A percentile compares a stretch with the other conserved stretches of the same genome.
phyloP scores from a whole-genome alignment of 306 rosid species.

The Glycine tomentella region DNA sequence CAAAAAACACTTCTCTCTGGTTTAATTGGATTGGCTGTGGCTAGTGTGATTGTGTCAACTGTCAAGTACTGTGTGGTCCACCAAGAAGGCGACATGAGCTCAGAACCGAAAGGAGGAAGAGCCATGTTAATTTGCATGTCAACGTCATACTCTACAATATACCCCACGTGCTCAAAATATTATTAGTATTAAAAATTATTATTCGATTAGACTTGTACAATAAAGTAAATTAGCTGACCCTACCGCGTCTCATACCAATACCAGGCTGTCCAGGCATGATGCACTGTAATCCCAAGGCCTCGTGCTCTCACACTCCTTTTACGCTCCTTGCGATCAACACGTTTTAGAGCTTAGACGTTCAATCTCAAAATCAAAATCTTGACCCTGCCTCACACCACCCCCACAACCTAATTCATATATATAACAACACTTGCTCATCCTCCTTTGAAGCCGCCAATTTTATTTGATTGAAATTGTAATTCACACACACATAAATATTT shows the following conservation, averaged over 20 bases:
- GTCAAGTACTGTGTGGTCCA: slow-evolving; percentile 35
- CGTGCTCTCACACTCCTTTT: slow-evolving; percentile 49
- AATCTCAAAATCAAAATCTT: neutral
- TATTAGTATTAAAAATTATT: neutral
- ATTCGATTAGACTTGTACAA: neutral
- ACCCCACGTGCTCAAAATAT: slow-evolving; percentile 24
- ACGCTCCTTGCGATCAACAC: slow-evolving; percentile 61
- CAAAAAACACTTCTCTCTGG: too few relatives aligned
- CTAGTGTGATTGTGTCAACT: neutral
- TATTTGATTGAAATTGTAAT: neutral
- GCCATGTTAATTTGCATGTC: slow-evolving; percentile 39
- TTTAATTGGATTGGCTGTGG: neutral
- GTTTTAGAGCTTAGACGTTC: slow-evolving; percentile 41
- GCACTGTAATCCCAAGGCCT: neutral
- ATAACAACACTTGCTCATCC: neutral
- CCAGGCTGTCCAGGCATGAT: neutral
- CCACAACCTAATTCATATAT: neutral
- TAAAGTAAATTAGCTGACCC: neutral
- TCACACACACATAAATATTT: too few relatives aligned
- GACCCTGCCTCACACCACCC: neutral
- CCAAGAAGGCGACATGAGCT: slow-evolving; percentile 16
- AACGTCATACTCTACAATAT: slow-evolving; percentile 2
- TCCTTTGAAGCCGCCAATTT: neutral
- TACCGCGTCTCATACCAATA: slow-evolving; percentile 35
- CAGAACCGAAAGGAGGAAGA: neutral